phyloP scores from a whole-genome alignment of 805 yeast genomes.

The Candida dajiaensis region DNA sequence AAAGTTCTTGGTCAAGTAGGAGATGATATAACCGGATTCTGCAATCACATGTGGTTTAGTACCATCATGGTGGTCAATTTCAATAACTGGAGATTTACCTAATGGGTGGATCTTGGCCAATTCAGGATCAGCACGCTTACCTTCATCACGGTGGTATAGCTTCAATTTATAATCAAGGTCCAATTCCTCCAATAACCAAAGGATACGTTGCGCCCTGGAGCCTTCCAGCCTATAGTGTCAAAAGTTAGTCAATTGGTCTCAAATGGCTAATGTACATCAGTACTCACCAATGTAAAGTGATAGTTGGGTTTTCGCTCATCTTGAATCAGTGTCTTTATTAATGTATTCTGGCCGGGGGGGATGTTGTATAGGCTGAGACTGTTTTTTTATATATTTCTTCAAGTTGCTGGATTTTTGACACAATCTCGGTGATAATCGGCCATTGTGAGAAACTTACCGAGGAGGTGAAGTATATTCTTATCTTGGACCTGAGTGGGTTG shows the following conservation, averaged over 20 bases:
- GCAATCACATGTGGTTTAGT: conserved; percentile 31
- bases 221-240: conserved; percentile 17
- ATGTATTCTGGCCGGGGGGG: no score
- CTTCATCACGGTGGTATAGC: conserved; percentile 43
- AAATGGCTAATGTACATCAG: no score
- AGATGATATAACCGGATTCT: conserved; percentile 57
- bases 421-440: no score
- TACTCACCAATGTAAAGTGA: conserved; percentile 21
- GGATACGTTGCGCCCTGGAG: conserved; percentile 55
- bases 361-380: no score
- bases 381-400: no score
- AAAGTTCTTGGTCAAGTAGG: conserved; percentile 43
- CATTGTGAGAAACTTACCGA: no score
- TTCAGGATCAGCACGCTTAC: conserved; percentile 43
- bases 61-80: conserved; percentile 31
- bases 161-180: conserved; percentile 49
- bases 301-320: conserved; percentile 4
- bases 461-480: no score
- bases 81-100: conserved; percentile 61
- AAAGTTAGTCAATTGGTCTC: background rate
- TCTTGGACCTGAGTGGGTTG: no score
- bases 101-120: conserved; percentile 50
- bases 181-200: conserved; percentile 62
- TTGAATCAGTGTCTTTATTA: background rate
- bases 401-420: no score